A percentile compares a stretch with the other conserved stretches of the same genome.
Conservation (phyloP, 1,139 yeast species). For the Spathaspora sp. region DNA sequence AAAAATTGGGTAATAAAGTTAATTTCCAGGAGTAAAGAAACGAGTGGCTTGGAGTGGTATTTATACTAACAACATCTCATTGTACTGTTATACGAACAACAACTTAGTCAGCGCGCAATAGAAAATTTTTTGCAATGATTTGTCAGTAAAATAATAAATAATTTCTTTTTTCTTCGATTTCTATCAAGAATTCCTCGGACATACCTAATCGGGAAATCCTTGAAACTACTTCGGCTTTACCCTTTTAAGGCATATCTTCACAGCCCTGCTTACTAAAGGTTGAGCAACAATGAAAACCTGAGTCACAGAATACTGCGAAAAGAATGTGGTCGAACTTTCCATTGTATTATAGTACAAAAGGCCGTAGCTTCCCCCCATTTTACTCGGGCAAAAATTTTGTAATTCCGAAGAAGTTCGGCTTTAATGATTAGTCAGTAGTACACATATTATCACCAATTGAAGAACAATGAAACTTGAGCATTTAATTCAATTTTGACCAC, state of each 20-base stretch:
- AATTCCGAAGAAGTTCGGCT: background rate
- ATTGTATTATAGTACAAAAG: background rate
- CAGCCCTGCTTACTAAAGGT: background rate
- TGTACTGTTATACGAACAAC: background rate
- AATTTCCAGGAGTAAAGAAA: background rate
- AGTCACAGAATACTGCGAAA: background rate
- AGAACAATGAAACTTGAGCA: background rate
- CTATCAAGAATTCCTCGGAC: background rate
- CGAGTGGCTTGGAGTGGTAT: background rate
- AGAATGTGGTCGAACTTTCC: background rate
- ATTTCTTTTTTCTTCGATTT: background rate
- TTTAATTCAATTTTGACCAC: background rate
- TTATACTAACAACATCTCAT: background rate
- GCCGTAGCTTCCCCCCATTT: background rate
- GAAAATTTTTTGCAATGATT: background rate
- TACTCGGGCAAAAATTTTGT: background rate
- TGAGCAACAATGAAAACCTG: background rate
- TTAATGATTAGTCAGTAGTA: background rate
- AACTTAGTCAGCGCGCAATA: background rate
- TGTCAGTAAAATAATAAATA: background rate
- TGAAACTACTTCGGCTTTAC: background rate
- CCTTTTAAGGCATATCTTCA: background rate
- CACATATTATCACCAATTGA: background rate
- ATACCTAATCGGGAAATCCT: background rate
- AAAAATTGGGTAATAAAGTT: background rate